A percentile compares a stretch with the other conserved stretches of the same genome.
Evolutionary conservation across 2,329 filamentous ascomycete species (phyloP).

Genomic region (Trichoderma aggressivum): DNA sequence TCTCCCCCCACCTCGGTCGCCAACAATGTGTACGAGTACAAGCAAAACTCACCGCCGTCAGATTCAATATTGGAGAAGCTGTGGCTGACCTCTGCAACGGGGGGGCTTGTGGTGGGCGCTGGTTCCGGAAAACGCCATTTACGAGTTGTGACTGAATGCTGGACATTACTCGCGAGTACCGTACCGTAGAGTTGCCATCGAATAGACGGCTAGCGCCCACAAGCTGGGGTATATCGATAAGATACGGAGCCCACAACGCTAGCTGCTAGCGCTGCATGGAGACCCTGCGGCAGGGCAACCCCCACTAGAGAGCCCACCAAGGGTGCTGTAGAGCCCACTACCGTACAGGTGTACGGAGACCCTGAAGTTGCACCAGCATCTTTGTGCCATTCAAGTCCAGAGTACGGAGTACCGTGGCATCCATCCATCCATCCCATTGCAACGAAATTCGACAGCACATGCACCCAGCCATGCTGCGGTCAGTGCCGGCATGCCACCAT

Average conservation of each 20-base stretch:
- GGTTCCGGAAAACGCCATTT: constrained; percentile 10
- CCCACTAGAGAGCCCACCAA: not conserved
- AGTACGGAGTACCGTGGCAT: not conserved
- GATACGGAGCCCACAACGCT: constrained; percentile 16
- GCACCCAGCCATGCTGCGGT: not conserved
- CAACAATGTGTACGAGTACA: not conserved
- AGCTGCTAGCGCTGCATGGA: constrained; percentile 16
- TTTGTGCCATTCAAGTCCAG: not conserved
- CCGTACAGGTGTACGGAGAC: not conserved
- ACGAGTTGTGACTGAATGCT: not conserved
- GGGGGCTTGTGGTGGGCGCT: not conserved
- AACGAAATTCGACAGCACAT: not conserved
- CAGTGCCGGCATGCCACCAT: not conserved
- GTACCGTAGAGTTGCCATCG: not conserved
- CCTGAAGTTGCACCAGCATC: not conserved
- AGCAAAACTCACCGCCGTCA: not conserved
- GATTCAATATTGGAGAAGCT: not conserved
- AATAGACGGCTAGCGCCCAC: constrained; percentile 9
- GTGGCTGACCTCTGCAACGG: not conserved
- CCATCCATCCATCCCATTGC: not conserved
- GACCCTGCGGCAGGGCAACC: constrained; percentile 16
- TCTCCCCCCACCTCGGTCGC: not conserved
- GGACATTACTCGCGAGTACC: constrained; percentile 9
- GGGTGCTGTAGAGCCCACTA: not conserved
- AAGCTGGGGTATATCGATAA: constrained; percentile 24